Evolutionary conservation across 768 basidiomycete species (phyloP).

Genomic region (Termitomyces sp.): DNA sequence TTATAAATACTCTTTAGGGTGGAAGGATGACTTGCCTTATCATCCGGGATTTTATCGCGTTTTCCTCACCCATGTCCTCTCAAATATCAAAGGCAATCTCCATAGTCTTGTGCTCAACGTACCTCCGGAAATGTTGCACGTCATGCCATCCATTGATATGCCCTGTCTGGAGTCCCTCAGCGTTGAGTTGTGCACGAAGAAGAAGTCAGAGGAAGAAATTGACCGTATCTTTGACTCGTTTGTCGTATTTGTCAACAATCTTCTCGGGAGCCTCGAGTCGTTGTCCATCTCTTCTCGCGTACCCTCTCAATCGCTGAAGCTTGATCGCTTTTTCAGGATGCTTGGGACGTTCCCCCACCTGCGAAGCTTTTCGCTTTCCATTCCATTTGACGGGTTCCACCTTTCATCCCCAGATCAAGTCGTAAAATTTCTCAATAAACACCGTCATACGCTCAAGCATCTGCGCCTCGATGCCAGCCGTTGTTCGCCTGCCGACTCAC

Average conservation of each 20-base stretch:
- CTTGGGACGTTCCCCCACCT: slow-evolving; percentile 35
- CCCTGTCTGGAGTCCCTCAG: slow-evolving; percentile 29
- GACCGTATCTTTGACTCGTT: slow-evolving; percentile 31
- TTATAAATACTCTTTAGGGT: slow-evolving; percentile 32
- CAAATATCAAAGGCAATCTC: slow-evolving; percentile 24
- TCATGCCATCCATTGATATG: slow-evolving; percentile 26
- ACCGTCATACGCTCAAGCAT: slow-evolving; percentile 26
- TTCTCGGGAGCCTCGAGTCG: slow-evolving; percentile 29
- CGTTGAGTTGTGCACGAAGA: slow-evolving; percentile 28
- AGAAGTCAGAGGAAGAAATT: slow-evolving; percentile 22
- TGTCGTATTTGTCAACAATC: slow-evolving; percentile 38
- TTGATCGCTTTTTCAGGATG: slow-evolving; percentile 29
- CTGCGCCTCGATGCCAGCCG: slow-evolving; percentile 29
- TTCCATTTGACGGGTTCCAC: slow-evolving; percentile 40
- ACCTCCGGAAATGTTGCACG: slow-evolving; percentile 29
- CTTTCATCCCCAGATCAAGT: slow-evolving; percentile 28
- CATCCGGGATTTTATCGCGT: slow-evolving; percentile 31
- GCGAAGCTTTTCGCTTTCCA: slow-evolving; percentile 30
- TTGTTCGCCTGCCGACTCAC: slow-evolving; percentile 15
- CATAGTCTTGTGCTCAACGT: slow-evolving; percentile 30
- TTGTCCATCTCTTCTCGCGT: slow-evolving; percentile 30
- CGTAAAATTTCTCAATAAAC: slow-evolving; percentile 28
- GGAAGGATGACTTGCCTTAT: slow-evolving; percentile 27
- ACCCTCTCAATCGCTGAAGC: slow-evolving; percentile 31
- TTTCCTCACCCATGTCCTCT: slow-evolving; percentile 30